phyloP scores from a whole-genome alignment of 1,284 basidiomycete species.

The Grifola frondosa region DNA sequence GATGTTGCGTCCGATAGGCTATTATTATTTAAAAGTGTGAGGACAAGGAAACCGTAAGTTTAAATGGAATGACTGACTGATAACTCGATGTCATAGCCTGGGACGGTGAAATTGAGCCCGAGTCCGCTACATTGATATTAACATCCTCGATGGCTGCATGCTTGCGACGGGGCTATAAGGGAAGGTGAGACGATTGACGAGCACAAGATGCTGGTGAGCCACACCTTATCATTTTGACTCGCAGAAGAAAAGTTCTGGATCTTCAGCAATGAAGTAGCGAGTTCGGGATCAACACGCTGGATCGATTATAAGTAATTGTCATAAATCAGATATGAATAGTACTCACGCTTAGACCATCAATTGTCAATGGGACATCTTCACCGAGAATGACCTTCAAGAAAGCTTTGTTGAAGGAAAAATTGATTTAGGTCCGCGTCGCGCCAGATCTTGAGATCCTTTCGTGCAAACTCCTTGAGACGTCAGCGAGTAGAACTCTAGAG shows the following conservation, averaged over 20 bases:
- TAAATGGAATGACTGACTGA: constrained; percentile 45
- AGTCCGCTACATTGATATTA: constrained; percentile 79
- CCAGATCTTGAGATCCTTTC: constrained; percentile 87
- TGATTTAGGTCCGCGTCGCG: constrained; percentile 84
- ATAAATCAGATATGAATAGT: constrained; percentile 8
- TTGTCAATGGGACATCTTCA: constrained; percentile 77
- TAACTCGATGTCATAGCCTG: constrained; percentile 90
- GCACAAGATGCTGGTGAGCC: background rate
- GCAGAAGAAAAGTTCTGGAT: constrained; percentile 56
- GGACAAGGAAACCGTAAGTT: constrained; percentile 1
- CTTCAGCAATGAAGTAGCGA: constrained; percentile 84
- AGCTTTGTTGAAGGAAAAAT: constrained; percentile 88
- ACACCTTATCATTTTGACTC: constrained; percentile 46
- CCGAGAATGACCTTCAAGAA: constrained; percentile 91
- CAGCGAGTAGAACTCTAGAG: constrained; percentile 93
- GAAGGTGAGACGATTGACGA: no score
- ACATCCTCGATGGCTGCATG: constrained; percentile 48
- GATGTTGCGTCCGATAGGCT: constrained; percentile 77
- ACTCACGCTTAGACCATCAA: constrained; percentile 77
- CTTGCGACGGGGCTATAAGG: constrained; percentile 48
- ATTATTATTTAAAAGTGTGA: constrained; percentile 3
- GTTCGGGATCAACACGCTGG: constrained; percentile 75
- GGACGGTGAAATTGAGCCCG: constrained; percentile 91
- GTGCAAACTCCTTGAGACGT: constrained; percentile 91
- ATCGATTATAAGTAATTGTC: background rate